Conservation (phyloP, 495 filamentous ascomycete species). For the Penicillium waksmanii region DNA sequence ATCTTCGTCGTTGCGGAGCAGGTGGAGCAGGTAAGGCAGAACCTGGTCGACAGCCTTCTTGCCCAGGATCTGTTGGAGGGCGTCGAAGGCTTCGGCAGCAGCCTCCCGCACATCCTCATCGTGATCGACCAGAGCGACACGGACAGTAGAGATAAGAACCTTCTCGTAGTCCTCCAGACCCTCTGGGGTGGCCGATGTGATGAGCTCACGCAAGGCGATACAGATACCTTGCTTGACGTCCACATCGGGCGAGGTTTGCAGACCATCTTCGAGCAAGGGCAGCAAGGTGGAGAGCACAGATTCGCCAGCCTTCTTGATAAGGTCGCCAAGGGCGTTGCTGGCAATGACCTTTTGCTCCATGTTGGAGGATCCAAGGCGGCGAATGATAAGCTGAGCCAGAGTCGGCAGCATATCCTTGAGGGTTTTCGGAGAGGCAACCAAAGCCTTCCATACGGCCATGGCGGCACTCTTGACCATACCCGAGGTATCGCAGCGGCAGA, state of each 20-base stretch:
- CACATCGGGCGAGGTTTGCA: conserved; percentile 85
- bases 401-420: conserved; percentile 95
- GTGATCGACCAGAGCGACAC: conserved; percentile 87
- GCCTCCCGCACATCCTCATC: conserved; percentile 91
- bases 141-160: conserved; percentile 89
- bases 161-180: conserved; percentile 93
- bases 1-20: conserved; percentile 81
- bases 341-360: conserved; percentile 99
- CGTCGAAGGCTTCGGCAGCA: conserved; percentile 95
- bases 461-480: conserved; percentile 89
- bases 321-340: conserved; percentile 91
- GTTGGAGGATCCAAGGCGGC: conserved; percentile 90
- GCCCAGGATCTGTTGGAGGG: conserved; percentile 88
- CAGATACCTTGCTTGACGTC: conserved; percentile 98
- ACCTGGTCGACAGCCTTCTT: conserved; percentile 95
- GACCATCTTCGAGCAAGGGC: conserved; percentile 89
- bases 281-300: conserved; percentile 85
- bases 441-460: conserved; percentile 92
- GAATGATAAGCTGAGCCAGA: conserved; percentile 90
- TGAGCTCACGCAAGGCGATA: conserved; percentile 91
- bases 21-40: conserved; percentile 84
- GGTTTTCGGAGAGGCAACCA: conserved; percentile 89
- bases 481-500: conserved; percentile 96
- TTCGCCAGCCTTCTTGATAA: conserved; percentile 96
- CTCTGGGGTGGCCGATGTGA: conserved; percentile 86